phyloP scores from a whole-genome alignment of 2,329 filamentous ascomycete genomes.

The Lasiodiplodia hormozganensis region DNA sequence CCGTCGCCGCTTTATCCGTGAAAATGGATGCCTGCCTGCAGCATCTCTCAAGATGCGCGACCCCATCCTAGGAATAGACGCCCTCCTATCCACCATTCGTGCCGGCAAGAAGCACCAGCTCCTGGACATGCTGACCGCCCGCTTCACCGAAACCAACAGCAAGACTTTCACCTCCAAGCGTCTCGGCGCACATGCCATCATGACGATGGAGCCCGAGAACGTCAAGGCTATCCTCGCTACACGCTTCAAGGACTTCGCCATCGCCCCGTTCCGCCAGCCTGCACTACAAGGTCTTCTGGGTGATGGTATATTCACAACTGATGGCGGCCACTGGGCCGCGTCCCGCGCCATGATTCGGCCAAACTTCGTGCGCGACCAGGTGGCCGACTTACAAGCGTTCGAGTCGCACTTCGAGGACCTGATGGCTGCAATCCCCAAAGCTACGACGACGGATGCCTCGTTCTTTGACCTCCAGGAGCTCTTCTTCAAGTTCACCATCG shows the following conservation, averaged over 20 bases:
- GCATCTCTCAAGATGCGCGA: constrained; percentile 50
- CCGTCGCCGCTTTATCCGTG: constrained; percentile 47
- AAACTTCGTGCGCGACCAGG: constrained; percentile 38
- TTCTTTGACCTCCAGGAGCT: constrained; percentile 51
- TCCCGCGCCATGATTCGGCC: constrained; percentile 40
- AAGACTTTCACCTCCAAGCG: constrained; percentile 45
- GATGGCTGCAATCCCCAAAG: constrained; percentile 33
- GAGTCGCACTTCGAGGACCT: constrained; percentile 36
- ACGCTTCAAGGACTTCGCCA: constrained; percentile 55
- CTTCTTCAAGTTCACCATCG: constrained; percentile 54
- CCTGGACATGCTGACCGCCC: constrained; percentile 36
- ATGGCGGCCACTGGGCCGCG: constrained; percentile 48
- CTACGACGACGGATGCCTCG: constrained; percentile 32
- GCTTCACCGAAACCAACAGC: not conserved
- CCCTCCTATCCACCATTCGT: constrained; percentile 50
- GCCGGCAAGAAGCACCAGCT: constrained; percentile 43
- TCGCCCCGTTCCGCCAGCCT: constrained; percentile 44
- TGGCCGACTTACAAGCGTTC: constrained; percentile 36
- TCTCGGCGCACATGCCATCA: constrained; percentile 66
- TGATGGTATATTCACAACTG: constrained; percentile 55
- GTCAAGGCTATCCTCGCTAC: constrained; percentile 55
- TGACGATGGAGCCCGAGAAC: constrained; percentile 57
- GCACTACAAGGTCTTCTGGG: constrained; percentile 52
- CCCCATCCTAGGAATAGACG: constrained; percentile 60
- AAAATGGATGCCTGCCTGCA: constrained; percentile 57